A percentile compares a stretch with the other conserved stretches of the same genome.
These are phyloP conservation scores for Silene coronaria DNA, from an alignment of 179 eudicot species.

Conservation along the genomic window DNA sequence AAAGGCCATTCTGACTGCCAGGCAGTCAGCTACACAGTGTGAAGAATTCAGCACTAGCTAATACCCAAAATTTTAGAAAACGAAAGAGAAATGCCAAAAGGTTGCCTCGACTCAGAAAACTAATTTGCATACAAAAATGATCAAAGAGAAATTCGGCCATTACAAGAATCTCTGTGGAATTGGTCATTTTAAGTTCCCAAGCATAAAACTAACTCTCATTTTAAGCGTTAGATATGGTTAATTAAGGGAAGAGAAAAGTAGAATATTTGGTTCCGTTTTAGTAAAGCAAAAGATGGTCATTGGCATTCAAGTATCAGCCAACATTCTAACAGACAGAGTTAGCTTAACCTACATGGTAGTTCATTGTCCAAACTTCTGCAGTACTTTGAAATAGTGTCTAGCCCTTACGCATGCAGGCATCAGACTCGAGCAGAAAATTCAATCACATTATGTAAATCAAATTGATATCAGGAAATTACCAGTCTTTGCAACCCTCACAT, in stretches of 20 bases:
- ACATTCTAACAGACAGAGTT: neutral
- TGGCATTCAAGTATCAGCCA: neutral
- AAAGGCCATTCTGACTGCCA: neutral
- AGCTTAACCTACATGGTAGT: neutral
- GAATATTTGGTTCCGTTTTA: neutral
- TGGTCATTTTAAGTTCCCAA: neutral
- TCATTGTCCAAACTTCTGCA: too few relatives aligned
- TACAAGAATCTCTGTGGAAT: neutral
- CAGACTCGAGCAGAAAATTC: neutral
- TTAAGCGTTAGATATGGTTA: neutral
- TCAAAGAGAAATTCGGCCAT: neutral
- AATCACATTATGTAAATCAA: neutral
- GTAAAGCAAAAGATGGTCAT: neutral
- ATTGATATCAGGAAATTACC: conserved; percentile 39
- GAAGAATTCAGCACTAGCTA: neutral
- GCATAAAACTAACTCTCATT: neutral
- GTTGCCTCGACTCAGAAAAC: neutral
- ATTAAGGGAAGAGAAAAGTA: neutral
- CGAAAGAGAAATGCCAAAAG: neutral
- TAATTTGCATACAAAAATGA: neutral
- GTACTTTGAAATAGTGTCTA: neutral
- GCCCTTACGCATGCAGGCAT: neutral
- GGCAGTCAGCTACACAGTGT: neutral
- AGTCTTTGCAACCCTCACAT: conserved; percentile 84
- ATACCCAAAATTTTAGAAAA: neutral